Percentiles rank a stretch among this genome's conserved stretches.
phyloP scores from a whole-genome alignment of 2,329 filamentous ascomycete genomes.

The Teratosphaeria gauchensis region DNA sequence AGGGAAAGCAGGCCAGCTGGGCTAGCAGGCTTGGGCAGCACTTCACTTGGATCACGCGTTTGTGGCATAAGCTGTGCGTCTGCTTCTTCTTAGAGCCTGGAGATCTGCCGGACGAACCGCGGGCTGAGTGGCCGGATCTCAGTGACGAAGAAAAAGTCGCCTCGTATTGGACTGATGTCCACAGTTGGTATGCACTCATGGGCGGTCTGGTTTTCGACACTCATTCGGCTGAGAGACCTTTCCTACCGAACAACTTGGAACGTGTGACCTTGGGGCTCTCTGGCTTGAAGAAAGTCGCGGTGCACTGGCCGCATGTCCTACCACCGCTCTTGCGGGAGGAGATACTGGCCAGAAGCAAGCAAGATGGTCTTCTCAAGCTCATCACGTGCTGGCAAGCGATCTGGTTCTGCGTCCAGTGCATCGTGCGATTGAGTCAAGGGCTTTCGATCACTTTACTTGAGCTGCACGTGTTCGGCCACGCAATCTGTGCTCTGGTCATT shows the following conservation, averaged over 20 bases:
- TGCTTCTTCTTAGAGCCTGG: not conserved
- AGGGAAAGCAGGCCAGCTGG: not conserved
- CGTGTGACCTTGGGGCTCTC: not conserved
- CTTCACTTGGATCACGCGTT: no score
- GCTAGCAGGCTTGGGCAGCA: not conserved
- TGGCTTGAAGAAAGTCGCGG: not conserved
- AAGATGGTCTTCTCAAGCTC: constrained; percentile 8
- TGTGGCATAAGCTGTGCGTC: not conserved
- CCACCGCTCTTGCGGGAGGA: not conserved
- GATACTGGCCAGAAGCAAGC: constrained; percentile 10
- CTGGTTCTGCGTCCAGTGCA: constrained; percentile 15
- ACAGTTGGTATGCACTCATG: constrained; percentile 13
- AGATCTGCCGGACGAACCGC: not conserved
- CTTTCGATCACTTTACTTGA: constrained; percentile 13
- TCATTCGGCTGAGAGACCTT: not conserved
- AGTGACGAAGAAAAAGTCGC: not conserved
- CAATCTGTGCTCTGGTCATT: constrained; percentile 12
- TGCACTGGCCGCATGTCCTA: not conserved
- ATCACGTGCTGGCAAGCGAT: constrained; percentile 9
- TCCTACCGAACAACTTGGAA: not conserved
- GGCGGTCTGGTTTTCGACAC: constrained; percentile 9
- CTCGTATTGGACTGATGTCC: constrained; percentile 9
- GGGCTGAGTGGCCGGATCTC: not conserved
- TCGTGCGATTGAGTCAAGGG: constrained; percentile 7
- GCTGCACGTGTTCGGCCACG: constrained; percentile 15